phyloP scores from a whole-genome alignment of 164 flowering plant species.

The Tetracentron sinense region DNA sequence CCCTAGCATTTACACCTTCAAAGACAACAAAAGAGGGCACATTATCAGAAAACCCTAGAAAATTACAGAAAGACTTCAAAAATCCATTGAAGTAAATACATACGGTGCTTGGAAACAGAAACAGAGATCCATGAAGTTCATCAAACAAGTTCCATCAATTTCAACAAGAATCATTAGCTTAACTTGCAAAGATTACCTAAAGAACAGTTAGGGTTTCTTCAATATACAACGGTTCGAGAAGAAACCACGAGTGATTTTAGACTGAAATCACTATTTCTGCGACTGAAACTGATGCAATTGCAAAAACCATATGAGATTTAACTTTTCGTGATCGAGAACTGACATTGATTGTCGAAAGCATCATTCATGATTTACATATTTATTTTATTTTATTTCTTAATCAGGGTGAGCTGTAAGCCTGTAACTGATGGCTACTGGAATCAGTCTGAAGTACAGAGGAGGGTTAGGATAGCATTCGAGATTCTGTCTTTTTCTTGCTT shows the following conservation, averaged over 20 bases:
- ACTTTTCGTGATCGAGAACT: too few relatives aligned
- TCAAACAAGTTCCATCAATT: background rate
- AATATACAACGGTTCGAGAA: too few relatives aligned
- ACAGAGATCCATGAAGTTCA: background rate
- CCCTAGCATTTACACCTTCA: conserved; percentile 3
- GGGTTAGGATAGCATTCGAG: too few relatives aligned
- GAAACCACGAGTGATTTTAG: background rate
- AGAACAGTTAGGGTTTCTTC: background rate
- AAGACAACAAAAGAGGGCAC: background rate
- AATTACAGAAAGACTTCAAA: background rate
- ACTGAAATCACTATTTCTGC: background rate
- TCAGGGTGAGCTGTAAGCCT: too few relatives aligned
- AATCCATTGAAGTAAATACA: background rate
- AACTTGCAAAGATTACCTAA: background rate
- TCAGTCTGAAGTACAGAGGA: too few relatives aligned
- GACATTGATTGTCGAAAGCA: too few relatives aligned
- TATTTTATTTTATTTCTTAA: too few relatives aligned
- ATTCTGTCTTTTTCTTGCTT: too few relatives aligned
- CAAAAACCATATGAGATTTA: too few relatives aligned
- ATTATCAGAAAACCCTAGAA: conserved; percentile 7
- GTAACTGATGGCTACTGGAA: too few relatives aligned
- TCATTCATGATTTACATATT: too few relatives aligned
- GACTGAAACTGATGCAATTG: background rate
- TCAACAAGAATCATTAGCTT: background rate
- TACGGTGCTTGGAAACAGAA: background rate